Evolutionary conservation across 305 asterid genomes (phyloP), one percentile per base, ranked within the genome.

Genomic region (Plantago lanceolata): DNA sequence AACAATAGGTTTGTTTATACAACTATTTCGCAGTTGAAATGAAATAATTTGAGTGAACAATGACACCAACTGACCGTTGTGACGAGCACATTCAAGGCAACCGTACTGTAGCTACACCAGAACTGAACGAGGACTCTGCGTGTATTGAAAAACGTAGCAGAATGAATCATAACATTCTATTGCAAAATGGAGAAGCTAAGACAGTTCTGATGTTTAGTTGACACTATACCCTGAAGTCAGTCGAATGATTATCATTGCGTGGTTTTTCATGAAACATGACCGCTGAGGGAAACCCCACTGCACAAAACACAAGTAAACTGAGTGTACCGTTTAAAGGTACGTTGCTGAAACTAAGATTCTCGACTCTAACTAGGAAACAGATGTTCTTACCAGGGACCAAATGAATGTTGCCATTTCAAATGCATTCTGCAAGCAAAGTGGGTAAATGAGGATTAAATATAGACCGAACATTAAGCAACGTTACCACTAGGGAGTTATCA

Each of bases 371-470:
- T 44, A 52, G 40, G 63, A 40, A 61, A 53, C 14, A 48, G 5
- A 15, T 31, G 33, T 56, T 50, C 88, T 72, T 81, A 92, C 98
- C 95, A 85, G 63, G 69, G 91, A 87, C 97, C 98, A 92, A 68
- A 87, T 76, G 70, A 89, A 92, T 6, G 97, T 87, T 47, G 95
- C 97, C 98, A 92, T 87, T 84, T 92, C 97, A 70, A 92, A 92
- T 71, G 97, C 93, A 75, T 89, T 92, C 96, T 92, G 92, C 79
- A 77, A n/a, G 60, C 15, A 47, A 45, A 66, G 6, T 17, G 28
- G 43, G 35, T 44, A 40, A 11, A 59, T 45, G 40, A 31, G 19
- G 15, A 35, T 62, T 55, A 57, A 28, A 28, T 56, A 15, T 8
- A 31, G 21, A 49, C 5, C 7, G 17, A 45, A 19, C n/a, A 53